Evolutionary conservation across 805 yeast genomes (phyloP).

Genomic region (Kregervanrija pseudodelftensis): DNA sequence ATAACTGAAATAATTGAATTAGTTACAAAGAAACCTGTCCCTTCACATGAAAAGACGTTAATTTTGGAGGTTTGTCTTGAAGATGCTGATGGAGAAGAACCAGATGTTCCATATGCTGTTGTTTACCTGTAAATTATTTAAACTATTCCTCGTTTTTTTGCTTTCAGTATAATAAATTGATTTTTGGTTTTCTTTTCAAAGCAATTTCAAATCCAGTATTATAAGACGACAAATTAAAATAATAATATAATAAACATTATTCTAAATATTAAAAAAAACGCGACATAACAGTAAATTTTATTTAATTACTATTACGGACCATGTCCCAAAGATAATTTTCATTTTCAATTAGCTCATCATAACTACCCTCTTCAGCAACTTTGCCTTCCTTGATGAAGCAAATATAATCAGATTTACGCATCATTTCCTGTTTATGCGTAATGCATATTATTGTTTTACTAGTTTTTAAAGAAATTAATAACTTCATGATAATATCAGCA

Average conservation of each 20-base stretch:
- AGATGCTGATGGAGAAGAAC: constrained; percentile 89
- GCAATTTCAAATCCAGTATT: too few relatives aligned
- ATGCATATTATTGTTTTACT: constrained; percentile 46
- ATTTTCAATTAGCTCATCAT: constrained; percentile 6
- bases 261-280: too few relatives aligned
- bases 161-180: background rate
- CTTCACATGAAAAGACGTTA: constrained; percentile 65
- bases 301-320: background rate
- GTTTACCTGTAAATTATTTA: constrained; percentile 35
- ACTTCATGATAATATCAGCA: constrained; percentile 38
- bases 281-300: too few relatives aligned
- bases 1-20: constrained; percentile 71
- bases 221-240: too few relatives aligned
- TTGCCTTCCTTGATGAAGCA: constrained; percentile 43
- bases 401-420: constrained; percentile 47
- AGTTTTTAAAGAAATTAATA: constrained; percentile 34
- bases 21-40: constrained; percentile 80
- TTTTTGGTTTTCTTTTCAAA: too few relatives aligned
- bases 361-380: constrained; percentile 39
- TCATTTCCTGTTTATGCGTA: constrained; percentile 68
- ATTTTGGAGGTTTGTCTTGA: constrained; percentile 90
- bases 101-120: constrained; percentile 84
- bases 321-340: constrained; percentile 9
- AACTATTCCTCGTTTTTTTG: background rate
- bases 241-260: too few relatives aligned